Conservation (phyloP, 306 rosid species). For the Citrullus mucosospermus region DNA sequence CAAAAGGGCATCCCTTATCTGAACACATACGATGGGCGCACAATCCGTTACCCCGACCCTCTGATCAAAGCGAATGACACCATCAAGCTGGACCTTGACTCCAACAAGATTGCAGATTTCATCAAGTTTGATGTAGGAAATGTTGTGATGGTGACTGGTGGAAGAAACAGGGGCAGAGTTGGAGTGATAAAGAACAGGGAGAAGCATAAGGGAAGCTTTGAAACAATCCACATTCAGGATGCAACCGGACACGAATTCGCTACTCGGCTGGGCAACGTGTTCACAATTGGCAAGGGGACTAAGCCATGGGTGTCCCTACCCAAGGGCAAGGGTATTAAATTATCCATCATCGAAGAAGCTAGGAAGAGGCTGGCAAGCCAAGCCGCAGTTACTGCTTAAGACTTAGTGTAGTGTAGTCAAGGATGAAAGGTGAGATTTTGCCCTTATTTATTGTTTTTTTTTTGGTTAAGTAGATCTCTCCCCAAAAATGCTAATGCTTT, state of each 20-base stretch:
- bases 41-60: slow-evolving; percentile 83
- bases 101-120: slow-evolving; percentile 57
- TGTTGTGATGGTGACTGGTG: slow-evolving; percentile 73
- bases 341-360: slow-evolving; percentile 68
- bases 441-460: not conserved
- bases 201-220: slow-evolving; percentile 70
- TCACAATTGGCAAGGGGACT: slow-evolving; percentile 54
- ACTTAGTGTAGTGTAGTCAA: not conserved
- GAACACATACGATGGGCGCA: slow-evolving; percentile 71
- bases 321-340: slow-evolving; percentile 82
- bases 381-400: slow-evolving; percentile 38
- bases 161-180: slow-evolving; percentile 72
- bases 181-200: slow-evolving; percentile 82
- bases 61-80: slow-evolving; percentile 62
- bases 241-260: slow-evolving; percentile 68
- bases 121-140: slow-evolving; percentile 73
- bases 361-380: slow-evolving; percentile 63
- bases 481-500: not conserved
- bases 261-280: slow-evolving; percentile 57
- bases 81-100: slow-evolving; percentile 53
- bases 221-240: slow-evolving; percentile 65
- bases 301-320: slow-evolving; percentile 79
- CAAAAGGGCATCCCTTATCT: slow-evolving; percentile 71
- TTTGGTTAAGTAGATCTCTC: not conserved
- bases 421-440: not conserved